phyloP scores from a whole-genome alignment of 768 basidiomycete species.

The Tricholoma terreum region DNA sequence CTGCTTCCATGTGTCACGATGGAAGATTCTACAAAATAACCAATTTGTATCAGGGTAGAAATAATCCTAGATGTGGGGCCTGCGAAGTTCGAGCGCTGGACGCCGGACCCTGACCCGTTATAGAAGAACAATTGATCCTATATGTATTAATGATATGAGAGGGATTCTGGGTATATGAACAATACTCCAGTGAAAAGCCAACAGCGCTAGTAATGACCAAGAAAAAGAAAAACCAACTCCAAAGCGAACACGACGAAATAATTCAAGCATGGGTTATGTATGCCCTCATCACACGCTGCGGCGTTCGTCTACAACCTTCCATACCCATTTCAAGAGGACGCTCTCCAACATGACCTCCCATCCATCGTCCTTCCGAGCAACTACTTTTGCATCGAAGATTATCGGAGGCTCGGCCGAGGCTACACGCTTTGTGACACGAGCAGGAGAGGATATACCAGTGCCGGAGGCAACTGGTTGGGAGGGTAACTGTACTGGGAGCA shows the following conservation, averaged over 20 bases:
- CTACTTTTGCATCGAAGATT: slow-evolving; percentile 67
- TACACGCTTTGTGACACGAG: slow-evolving; percentile 35
- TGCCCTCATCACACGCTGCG: slow-evolving; percentile 18
- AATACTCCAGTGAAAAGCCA: background rate
- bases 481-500: slow-evolving; percentile 63
- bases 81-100: too few species aligned
- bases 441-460: slow-evolving; percentile 29
- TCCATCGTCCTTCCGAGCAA: slow-evolving; percentile 71
- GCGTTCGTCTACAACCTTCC: slow-evolving; percentile 68
- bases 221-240: background rate
- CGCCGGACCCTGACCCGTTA: too few species aligned
- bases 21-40: too few species aligned
- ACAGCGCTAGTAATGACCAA: background rate
- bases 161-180: too few species aligned
- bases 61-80: too few species aligned
- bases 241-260: background rate
- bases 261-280: background rate
- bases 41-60: too few species aligned
- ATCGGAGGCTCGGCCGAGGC: slow-evolving; percentile 45
- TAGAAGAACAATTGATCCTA: too few species aligned
- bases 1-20: too few species aligned
- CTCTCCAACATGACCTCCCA: slow-evolving; percentile 81
- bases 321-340: slow-evolving; percentile 63
- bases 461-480: slow-evolving; percentile 25
- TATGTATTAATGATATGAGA: too few species aligned